Percentiles rank a stretch among this genome's conserved stretches.
phyloP scores from a whole-genome alignment of 805 yeast genomes.

The Hanseniaspora mollemarum region DNA sequence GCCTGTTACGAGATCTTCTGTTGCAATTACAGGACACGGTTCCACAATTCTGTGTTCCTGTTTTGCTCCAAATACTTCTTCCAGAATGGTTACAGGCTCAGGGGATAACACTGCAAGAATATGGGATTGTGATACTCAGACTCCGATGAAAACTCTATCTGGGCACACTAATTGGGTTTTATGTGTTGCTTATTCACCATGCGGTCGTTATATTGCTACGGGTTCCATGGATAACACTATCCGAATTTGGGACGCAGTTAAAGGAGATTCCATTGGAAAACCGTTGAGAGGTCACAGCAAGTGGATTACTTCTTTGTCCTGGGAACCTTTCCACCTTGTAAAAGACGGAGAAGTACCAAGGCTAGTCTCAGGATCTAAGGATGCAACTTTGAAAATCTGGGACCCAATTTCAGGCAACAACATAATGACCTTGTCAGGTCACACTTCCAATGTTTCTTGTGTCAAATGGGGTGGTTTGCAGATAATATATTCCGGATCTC shows the following conservation, averaged over 20 bases:
- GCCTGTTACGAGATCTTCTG: constrained; percentile 80
- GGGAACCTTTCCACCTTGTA: constrained; percentile 89
- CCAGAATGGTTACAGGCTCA: constrained; percentile 85
- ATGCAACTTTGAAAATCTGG: constrained; percentile 83
- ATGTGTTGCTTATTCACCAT: constrained; percentile 84
- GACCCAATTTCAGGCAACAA: constrained; percentile 62
- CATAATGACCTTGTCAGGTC: constrained; percentile 68
- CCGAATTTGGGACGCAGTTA: constrained; percentile 70
- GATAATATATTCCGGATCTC: constrained; percentile 76
- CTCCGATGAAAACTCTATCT: constrained; percentile 64
- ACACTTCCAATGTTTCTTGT: constrained; percentile 78
- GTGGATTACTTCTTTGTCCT: constrained; percentile 78
- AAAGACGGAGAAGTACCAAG: constrained; percentile 54
- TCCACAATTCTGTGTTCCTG: constrained; percentile 83
- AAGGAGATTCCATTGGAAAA: constrained; percentile 64
- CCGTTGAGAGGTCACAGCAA: constrained; percentile 72
- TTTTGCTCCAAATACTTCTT: constrained; percentile 81
- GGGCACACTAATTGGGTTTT: constrained; percentile 94
- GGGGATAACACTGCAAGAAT: constrained; percentile 93
- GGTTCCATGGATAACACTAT: constrained; percentile 91
- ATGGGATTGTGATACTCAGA: constrained; percentile 94
- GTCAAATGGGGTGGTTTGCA: constrained; percentile 96
- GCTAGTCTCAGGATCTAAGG: constrained; percentile 81
- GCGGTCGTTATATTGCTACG: constrained; percentile 82
- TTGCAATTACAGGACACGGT: constrained; percentile 92